Evolutionary conservation across 257 asterid species (phyloP).

Genomic region (Fraxinus anomala): DNA sequence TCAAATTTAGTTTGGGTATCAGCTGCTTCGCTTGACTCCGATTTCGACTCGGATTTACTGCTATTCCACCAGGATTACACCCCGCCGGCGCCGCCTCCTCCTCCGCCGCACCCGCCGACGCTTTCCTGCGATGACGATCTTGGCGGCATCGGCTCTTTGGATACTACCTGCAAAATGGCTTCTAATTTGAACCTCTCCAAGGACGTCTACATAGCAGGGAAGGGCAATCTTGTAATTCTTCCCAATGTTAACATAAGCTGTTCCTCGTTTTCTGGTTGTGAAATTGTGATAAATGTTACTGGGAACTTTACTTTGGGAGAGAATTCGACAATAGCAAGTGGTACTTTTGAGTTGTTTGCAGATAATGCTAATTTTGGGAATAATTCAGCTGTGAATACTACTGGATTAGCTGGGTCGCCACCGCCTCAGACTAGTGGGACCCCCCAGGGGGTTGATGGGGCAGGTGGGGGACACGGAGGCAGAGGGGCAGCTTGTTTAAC

Average conservation of each 20-base stretch:
- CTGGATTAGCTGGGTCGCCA: slow-evolving; percentile 82
- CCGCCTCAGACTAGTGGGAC: slow-evolving; percentile 96
- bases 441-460: slow-evolving; percentile 89
- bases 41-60: slow-evolving; percentile 45
- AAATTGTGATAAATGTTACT: slow-evolving; percentile 64
- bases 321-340: slow-evolving; percentile 57
- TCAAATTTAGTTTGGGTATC: slow-evolving; percentile 13
- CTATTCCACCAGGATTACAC: slow-evolving; percentile 88
- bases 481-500: slow-evolving; percentile 87
- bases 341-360: slow-evolving; percentile 64
- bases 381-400: slow-evolving; percentile 73
- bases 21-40: slow-evolving; percentile 35
- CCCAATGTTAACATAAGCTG: slow-evolving; percentile 72
- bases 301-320: slow-evolving; percentile 74
- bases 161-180: slow-evolving; percentile 78
- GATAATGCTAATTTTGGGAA: slow-evolving; percentile 64
- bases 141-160: slow-evolving; percentile 87
- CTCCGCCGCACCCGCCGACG: slow-evolving; percentile 98
- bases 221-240: slow-evolving; percentile 74
- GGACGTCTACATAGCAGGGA: slow-evolving; percentile 82
- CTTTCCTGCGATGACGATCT: slow-evolving; percentile 82
- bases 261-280: slow-evolving; percentile 73
- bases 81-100: slow-evolving; percentile 99
- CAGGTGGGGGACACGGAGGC: slow-evolving; percentile 99
- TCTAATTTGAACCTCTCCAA: slow-evolving; percentile 66